These are phyloP conservation scores for Cytospora paraplurivora DNA, from an alignment of 2,329 filamentous ascomycete species.

Conservation along the genomic window DNA sequence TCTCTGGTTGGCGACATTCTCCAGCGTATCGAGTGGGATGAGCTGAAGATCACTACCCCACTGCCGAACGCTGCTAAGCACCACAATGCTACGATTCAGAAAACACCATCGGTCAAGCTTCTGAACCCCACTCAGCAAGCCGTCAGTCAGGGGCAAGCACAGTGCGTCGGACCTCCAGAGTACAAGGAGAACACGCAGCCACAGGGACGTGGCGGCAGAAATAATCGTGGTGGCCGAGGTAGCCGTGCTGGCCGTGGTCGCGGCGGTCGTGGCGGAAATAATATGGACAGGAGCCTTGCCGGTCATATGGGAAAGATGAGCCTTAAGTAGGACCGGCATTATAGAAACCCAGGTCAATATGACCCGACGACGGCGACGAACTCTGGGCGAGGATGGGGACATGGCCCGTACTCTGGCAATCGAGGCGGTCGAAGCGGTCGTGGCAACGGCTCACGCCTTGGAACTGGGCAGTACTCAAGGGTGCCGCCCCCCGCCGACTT, in stretches of 20 bases:
- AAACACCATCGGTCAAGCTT: conserved; percentile 1
- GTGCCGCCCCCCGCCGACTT: conserved; percentile 9
- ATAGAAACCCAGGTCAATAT: conserved; percentile 12
- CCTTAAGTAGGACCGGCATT: conserved; percentile 28
- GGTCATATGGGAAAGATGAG: conserved; percentile 26
- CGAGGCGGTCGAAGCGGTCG: background rate
- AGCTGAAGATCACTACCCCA: conserved; percentile 44
- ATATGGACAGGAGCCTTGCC: conserved; percentile 22
- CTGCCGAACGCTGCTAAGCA: conserved; percentile 1
- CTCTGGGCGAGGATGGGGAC: background rate
- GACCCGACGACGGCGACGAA: background rate
- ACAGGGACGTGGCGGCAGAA: conserved; percentile 22
- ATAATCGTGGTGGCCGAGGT: conserved; percentile 9
- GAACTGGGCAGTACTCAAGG: conserved; percentile 11
- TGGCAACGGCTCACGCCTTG: background rate
- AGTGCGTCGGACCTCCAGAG: conserved; percentile 1
- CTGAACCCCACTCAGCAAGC: background rate
- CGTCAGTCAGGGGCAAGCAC: conserved; percentile 2
- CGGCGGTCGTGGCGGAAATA: conserved; percentile 9
- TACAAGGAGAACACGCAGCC: conserved; percentile 27
- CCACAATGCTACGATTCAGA: background rate
- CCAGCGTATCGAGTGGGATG: conserved; percentile 68
- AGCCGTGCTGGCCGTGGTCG: conserved; percentile 14
- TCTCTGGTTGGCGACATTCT: conserved; percentile 68
- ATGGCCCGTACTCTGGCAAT: background rate